These are phyloP conservation scores for Daldinia concentrica DNA, from an alignment of 495 filamentous ascomycete genomes.

Conservation along the genomic window DNA sequence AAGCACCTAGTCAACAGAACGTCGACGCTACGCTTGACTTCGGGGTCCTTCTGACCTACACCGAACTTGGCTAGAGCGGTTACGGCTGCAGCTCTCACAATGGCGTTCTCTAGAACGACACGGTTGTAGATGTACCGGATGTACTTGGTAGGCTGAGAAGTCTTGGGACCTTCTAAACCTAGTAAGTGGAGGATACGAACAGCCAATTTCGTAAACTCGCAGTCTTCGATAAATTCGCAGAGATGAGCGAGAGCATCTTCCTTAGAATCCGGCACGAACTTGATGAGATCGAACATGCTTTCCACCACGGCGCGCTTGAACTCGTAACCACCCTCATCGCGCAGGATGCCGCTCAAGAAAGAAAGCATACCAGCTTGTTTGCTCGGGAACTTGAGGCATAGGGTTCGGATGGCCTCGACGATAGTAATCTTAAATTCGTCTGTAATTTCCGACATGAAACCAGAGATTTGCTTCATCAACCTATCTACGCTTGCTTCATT, in stretches of 20 bases:
- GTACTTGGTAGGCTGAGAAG: conserved; percentile 95
- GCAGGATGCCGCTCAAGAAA: conserved; percentile 92
- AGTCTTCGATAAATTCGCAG: conserved; percentile 99
- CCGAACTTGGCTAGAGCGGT: conserved; percentile 97
- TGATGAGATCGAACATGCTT: conserved; percentile 99
- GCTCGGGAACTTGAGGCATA: conserved; percentile 96
- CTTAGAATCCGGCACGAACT: conserved; percentile 97
- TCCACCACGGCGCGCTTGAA: conserved; percentile 98
- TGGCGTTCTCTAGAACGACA: conserved; percentile 95
- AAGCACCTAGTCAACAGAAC: conserved; percentile 93
- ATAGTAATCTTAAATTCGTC: conserved; percentile 99
- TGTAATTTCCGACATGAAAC: conserved; percentile 97
- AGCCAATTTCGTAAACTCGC: conserved; percentile 98
- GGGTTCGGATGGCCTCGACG: conserved; percentile 94
- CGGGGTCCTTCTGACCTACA: conserved; percentile 93
- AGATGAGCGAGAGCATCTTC: conserved; percentile 97
- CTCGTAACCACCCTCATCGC: conserved; percentile 97
- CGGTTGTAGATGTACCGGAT: conserved; percentile 99
- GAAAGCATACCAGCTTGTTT: conserved; percentile 98
- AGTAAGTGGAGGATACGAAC: conserved; percentile 94
- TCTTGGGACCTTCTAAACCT: conserved; percentile 94
- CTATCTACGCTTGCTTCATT: conserved; percentile 97
- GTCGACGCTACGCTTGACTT: conserved; percentile 93
- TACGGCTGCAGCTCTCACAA: conserved; percentile 93
- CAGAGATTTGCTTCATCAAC: conserved; percentile 97